Evolutionary conservation across 2,329 filamentous ascomycete species (phyloP), one percentile per base, ranked within the genome.

Genomic region (Stemphylium beticola): DNA sequence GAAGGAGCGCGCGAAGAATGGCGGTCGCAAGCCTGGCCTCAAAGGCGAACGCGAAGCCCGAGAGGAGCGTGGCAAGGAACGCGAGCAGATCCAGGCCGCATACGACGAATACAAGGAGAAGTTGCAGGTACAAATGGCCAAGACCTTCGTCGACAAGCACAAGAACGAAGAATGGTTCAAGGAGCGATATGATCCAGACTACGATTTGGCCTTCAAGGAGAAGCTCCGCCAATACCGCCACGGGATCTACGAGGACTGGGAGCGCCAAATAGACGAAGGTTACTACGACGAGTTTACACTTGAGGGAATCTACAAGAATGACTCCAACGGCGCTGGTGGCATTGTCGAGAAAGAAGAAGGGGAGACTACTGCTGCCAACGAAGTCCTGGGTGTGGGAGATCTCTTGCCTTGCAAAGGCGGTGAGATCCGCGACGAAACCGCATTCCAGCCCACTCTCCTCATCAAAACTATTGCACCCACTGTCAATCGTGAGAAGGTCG

Each of bases 391-490:
- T 46, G 93, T 98, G 34, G 89, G 93, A 41, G 95, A 98, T 74
- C 81, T 98, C 43, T 85, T 98, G 12, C 92, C 95, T 31, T 88
- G 87, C 36, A 87, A 86, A 61, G 91, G 90, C 24, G 91, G 90
- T 43, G 93, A 98, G 61, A 84, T 98, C 46, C 87, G 92, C 33
- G 95, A 99, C 70, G 93, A 96, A 64, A 90, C 89, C 43, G 84
- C 95, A 29, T 87, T 89, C 62, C 92, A 96, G 74, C 95, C 95
- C 12, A 96, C 96, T 0, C 83, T 99, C 15, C 85, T 99, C 41
- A 97, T 99, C 82, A 99, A 99, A 80, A 99, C 95, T 0, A 92
- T 99, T 69, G 93, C 95, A 4, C 95, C 95, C 7, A 96, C 96
- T 55, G 95, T 99, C 60, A 96, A 92, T 68, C 90, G 95, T 34